phyloP scores from a whole-genome alignment of 306 rosid genomes.

The Cucumis hystrix region DNA sequence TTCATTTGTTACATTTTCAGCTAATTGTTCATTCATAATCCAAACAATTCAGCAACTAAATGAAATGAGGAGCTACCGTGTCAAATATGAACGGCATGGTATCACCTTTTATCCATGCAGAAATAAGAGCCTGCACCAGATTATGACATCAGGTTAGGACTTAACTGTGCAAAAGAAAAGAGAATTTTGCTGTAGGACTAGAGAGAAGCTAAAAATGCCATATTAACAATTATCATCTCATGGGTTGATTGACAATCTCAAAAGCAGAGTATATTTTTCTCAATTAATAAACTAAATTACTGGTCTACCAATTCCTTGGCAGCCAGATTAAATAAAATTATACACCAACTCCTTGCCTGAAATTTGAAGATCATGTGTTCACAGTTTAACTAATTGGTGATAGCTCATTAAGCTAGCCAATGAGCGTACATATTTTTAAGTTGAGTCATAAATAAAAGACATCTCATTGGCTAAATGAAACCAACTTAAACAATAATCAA shows the following conservation, averaged over 20 bases:
- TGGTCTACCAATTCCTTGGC: background rate
- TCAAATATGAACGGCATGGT: conserved; percentile 94
- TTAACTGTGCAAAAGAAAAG: conserved; percentile 1
- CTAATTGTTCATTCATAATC: conserved; percentile 9
- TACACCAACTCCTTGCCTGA: background rate
- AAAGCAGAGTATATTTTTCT: background rate
- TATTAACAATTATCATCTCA: background rate
- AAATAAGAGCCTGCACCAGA: conserved; percentile 58
- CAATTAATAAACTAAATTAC: background rate
- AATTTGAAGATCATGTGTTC: background rate
- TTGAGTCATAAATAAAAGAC: background rate
- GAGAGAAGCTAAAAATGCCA: background rate
- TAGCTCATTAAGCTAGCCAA: background rate
- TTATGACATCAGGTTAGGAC: conserved; percentile 4
- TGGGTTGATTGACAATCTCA: background rate
- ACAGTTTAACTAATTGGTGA: background rate
- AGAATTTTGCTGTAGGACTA: background rate
- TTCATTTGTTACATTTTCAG: conserved; percentile 9
- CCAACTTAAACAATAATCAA: conserved; percentile 4
- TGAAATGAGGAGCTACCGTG: conserved; percentile 42
- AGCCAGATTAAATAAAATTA: background rate
- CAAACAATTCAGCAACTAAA: background rate
- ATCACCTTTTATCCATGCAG: conserved; percentile 68
- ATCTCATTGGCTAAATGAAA: background rate
- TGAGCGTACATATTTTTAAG: background rate